phyloP scores from a whole-genome alignment of 208 protist species.

The Blastocrithidia nonstop region DNA sequence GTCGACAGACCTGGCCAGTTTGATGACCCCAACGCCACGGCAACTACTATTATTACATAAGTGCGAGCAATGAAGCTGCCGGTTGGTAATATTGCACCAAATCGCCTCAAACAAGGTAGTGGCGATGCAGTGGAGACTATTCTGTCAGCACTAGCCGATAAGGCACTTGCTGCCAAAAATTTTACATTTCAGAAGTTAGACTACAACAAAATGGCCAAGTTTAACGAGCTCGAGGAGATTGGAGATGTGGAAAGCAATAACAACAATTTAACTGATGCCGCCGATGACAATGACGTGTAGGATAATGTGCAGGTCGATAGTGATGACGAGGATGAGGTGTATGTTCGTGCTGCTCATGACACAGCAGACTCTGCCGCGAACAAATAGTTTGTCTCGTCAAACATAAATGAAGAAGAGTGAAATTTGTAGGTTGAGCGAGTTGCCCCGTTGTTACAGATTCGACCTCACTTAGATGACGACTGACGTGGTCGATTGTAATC shows the following conservation, averaged over 20 bases:
- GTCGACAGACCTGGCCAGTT: conserved; percentile 74
- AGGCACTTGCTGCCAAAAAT: conserved; percentile 38
- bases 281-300: conserved; percentile 40
- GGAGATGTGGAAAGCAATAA: conserved; percentile 55
- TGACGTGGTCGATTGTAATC: conserved; percentile 77
- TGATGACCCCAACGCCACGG: conserved; percentile 76
- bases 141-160: conserved; percentile 49
- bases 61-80: conserved; percentile 59
- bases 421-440: conserved; percentile 81
- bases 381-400: conserved; percentile 24
- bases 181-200: conserved; percentile 54
- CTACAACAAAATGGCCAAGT: conserved; percentile 59
- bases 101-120: conserved; percentile 68
- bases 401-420: conserved; percentile 76
- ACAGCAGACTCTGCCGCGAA: conserved; percentile 20
- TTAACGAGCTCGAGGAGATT: conserved; percentile 61
- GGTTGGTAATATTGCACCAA: conserved; percentile 59
- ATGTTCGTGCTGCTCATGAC: conserved; percentile 31
- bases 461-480: conserved; percentile 34
- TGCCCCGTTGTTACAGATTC: conserved; percentile 63
- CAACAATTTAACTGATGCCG: conserved; percentile 7
- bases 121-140: conserved; percentile 68
- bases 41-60: conserved; percentile 71
- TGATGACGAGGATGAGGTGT: conserved; percentile 64
- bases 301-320: conserved; percentile 80